These are phyloP conservation scores for Coprinellus aureogranulatus DNA, from an alignment of 768 basidiomycete genomes.

Conservation along the genomic window DNA sequence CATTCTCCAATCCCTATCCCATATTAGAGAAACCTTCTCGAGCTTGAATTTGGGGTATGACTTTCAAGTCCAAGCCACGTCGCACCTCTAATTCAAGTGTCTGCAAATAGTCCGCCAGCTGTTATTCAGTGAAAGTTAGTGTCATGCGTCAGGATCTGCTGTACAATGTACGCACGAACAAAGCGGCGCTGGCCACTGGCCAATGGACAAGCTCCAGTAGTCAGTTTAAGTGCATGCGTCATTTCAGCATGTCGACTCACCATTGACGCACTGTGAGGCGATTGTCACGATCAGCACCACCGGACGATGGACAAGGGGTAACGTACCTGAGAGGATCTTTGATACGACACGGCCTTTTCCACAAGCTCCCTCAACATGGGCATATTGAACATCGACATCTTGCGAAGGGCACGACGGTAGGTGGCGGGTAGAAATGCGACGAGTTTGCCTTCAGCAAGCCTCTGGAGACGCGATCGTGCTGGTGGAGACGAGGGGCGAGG, in stretches of 20 bases:
- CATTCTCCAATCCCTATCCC: neutral
- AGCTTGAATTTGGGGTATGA: neutral
- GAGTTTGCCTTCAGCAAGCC: neutral
- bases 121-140: neutral
- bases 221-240: neutral
- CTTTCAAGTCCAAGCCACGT: too few relatives aligned
- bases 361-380: neutral
- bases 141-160: too few relatives aligned
- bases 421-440: neutral
- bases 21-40: neutral
- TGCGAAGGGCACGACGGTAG: too few relatives aligned
- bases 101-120: slow-evolving; percentile 4
- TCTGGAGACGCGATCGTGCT: too few relatives aligned
- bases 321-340: slow-evolving; percentile 3
- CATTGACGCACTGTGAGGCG: slow-evolving; percentile 2
- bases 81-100: neutral
- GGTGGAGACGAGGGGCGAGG: too few relatives aligned
- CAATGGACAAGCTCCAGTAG: neutral
- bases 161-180: neutral
- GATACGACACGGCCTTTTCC: slow-evolving; percentile 2
- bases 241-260: neutral
- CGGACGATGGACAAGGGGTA: neutral
- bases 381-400: too few relatives aligned
- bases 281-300: neutral
- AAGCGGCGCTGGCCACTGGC: neutral